phyloP scores from a whole-genome alignment of 495 filamentous ascomycete species.

The Aspergillus affinis region DNA sequence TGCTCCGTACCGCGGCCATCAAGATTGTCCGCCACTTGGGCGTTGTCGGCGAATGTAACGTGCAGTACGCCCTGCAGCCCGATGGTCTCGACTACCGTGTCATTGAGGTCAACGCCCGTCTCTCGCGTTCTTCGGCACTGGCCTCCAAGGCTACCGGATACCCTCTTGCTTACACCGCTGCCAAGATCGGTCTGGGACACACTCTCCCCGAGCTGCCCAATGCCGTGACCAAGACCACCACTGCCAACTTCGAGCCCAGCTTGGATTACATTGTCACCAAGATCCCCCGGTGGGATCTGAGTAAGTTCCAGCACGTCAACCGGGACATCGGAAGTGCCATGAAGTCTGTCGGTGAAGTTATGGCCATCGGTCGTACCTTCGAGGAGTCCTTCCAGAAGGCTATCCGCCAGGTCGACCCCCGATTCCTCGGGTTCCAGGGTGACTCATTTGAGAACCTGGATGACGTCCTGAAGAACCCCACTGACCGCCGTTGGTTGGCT shows the following conservation, averaged over 20 bases:
- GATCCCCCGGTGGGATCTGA: conserved; percentile 97
- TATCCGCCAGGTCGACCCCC: conserved; percentile 89
- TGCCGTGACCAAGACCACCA: conserved; percentile 92
- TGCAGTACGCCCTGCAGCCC: conserved; percentile 96
- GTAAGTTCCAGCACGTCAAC: conserved; percentile 96
- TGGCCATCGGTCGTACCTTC: conserved; percentile 95
- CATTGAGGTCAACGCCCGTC: conserved; percentile 97
- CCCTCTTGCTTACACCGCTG: conserved; percentile 92
- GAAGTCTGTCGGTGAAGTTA: conserved; percentile 99
- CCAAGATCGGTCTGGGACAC: conserved; percentile 91
- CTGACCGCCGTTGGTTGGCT: conserved; percentile 94
- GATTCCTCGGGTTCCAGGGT: conserved; percentile 93
- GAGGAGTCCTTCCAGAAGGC: conserved; percentile 99
- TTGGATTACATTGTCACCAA: conserved; percentile 98
- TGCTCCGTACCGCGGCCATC: conserved; percentile 95
- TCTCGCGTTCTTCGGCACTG: conserved; percentile 92
- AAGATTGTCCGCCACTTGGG: conserved; percentile 97
- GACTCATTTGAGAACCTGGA: conserved; percentile 92
- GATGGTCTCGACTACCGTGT: conserved; percentile 98
- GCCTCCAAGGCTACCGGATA: conserved; percentile 98
- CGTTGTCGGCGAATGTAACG: conserved; percentile 98
- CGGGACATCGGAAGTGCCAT: conserved; percentile 94
- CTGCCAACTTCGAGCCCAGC: conserved; percentile 96
- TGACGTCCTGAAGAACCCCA: conserved; percentile 92
- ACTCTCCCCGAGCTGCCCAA: conserved; percentile 96